A percentile compares a stretch with the other conserved stretches of the same genome.
Conservation (phyloP, 1,139 yeast genomes). For the Taiozyma sp. region DNA sequence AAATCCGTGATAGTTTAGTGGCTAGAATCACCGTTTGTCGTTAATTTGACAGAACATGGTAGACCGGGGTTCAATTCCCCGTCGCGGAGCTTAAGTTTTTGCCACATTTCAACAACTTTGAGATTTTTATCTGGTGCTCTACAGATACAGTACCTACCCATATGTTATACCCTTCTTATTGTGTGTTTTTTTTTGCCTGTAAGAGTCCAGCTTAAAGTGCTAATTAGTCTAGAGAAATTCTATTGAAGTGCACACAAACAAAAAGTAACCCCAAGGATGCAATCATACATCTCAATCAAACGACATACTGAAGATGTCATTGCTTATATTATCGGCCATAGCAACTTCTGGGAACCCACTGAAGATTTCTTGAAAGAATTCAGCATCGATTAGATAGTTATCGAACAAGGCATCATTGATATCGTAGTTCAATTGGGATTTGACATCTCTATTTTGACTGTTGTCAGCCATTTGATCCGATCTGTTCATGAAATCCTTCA, state of each 20-base stretch:
- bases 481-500: not conserved
- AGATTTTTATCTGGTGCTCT: too few relatives aligned
- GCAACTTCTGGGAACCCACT: not conserved
- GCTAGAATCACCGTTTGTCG: constrained; percentile 26
- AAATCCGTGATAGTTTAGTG: constrained; percentile 24
- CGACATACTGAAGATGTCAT: not conserved
- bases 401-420: not conserved
- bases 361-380: not conserved
- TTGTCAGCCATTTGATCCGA: not conserved
- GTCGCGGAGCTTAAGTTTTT: constrained; percentile 44
- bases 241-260: not conserved
- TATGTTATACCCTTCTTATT: too few relatives aligned
- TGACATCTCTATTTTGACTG: not conserved
- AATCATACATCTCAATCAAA: not conserved
- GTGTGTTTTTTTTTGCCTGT: too few relatives aligned
- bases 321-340: not conserved
- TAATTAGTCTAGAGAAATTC: not conserved
- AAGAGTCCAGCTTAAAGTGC: too few relatives aligned
- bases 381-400: not conserved
- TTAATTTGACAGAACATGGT: constrained; percentile 40
- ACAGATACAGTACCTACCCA: too few relatives aligned
- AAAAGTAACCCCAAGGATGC: too few relatives aligned
- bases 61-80: constrained; percentile 72
- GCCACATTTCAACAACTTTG: not conserved
- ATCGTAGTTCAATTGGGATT: not conserved